Conservation (phyloP, 148 eudicot genomes). For the Amaranthus cruentus region DNA sequence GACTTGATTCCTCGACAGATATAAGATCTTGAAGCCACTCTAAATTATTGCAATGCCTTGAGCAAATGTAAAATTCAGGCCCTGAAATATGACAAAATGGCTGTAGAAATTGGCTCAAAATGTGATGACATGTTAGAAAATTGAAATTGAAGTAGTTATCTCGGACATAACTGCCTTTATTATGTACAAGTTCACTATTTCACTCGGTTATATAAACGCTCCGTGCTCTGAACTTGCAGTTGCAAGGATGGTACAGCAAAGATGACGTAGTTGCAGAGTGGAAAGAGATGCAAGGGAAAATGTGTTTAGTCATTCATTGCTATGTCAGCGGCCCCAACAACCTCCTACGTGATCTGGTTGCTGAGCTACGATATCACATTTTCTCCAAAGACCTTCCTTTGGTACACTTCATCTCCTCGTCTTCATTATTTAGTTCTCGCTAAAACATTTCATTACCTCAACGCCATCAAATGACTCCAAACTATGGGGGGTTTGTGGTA, state of each 20-base stretch:
- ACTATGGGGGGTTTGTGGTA: too few relatives aligned
- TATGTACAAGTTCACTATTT: neutral
- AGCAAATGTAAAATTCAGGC: neutral
- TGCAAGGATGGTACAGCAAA: constrained; percentile 86
- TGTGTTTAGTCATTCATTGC: constrained; percentile 74
- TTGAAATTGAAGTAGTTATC: neutral
- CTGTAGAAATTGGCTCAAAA: neutral
- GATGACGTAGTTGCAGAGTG: constrained; percentile 96
- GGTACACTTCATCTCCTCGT: constrained; percentile 36
- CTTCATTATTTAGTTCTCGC: too few relatives aligned
- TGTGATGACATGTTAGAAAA: neutral
- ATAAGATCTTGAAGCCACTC: neutral
- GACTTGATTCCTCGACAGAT: neutral
- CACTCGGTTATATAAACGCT: neutral
- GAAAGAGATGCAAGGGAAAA: constrained; percentile 61
- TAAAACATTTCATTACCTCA: too few relatives aligned
- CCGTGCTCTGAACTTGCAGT: constrained; percentile 36
- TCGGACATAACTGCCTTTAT: neutral
- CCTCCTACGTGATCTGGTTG: constrained; percentile 56
- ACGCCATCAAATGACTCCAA: too few relatives aligned
- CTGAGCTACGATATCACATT: constrained; percentile 82
- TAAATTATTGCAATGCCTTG: neutral
- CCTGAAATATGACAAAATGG: neutral
- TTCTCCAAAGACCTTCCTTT: constrained; percentile 90
- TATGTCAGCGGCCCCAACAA: constrained; percentile 75